phyloP scores from a whole-genome alignment of 345 rosid genomes.

The Bruguiera gymnorhiza region DNA sequence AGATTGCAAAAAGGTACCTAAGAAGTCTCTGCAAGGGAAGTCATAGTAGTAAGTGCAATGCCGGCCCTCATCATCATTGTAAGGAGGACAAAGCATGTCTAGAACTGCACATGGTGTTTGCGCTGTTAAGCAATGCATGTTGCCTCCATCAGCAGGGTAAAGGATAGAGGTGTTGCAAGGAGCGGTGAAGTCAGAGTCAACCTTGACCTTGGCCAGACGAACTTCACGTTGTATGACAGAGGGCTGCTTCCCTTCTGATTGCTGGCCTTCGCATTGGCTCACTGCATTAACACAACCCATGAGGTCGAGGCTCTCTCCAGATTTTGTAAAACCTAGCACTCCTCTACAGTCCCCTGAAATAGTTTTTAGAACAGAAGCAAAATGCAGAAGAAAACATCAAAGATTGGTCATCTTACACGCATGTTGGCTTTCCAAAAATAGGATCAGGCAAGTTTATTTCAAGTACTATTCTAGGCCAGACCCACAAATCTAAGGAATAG shows the following conservation, averaged over 20 bases:
- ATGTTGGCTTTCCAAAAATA: no score
- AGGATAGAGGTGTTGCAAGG: slow-evolving; percentile 79
- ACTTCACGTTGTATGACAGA: slow-evolving; percentile 24
- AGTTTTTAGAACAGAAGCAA: no score
- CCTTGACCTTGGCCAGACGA: slow-evolving; percentile 71
- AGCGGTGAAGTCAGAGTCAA: slow-evolving; percentile 55
- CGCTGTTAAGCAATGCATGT: slow-evolving; percentile 92
- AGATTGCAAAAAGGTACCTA: slow-evolving; percentile 39
- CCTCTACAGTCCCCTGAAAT: no score
- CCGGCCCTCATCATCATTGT: slow-evolving; percentile 66
- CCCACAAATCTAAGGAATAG: no score
- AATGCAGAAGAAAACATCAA: no score
- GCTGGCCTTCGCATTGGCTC: slow-evolving; percentile 18
- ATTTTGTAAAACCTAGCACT: no score
- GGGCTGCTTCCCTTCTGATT: slow-evolving; percentile 1
- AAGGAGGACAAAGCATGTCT: slow-evolving; percentile 93
- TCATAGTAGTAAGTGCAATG: slow-evolving; percentile 72
- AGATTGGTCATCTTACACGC: no score
- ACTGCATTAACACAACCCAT: slow-evolving; percentile 32
- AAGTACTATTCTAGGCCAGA: no score
- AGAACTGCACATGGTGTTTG: slow-evolving; percentile 83
- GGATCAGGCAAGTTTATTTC: no score
- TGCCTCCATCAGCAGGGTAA: slow-evolving; percentile 91
- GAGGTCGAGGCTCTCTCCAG: neutral
- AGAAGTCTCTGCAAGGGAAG: slow-evolving; percentile 42